Evolutionary conservation across 148 eudicot genomes (phyloP).

Genomic region (Persicaria maculosa): DNA sequence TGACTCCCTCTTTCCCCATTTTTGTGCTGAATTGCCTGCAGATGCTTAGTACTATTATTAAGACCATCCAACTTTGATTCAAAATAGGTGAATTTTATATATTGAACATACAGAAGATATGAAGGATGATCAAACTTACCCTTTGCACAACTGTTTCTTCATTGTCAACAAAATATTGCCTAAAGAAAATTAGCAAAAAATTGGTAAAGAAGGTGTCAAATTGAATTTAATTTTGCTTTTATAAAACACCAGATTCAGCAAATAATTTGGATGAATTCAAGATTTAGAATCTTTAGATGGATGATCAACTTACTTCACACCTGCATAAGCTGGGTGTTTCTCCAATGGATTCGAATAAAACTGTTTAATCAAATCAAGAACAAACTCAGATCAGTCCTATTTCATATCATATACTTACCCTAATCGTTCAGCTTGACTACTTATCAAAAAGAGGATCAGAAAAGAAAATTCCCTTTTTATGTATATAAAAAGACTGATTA

Average conservation of each 20-base stretch:
- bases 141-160: slow-evolving; percentile 75
- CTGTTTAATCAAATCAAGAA: slow-evolving; percentile 27
- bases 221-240: not conserved
- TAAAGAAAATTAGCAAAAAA: slow-evolving; percentile 14
- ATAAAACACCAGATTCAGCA: not conserved
- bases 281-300: not conserved
- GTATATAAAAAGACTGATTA: too few relatives aligned
- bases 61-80: not conserved
- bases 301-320: slow-evolving; percentile 47
- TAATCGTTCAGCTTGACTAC: not conserved
- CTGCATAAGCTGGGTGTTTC: slow-evolving; percentile 69
- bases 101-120: not conserved
- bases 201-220: not conserved
- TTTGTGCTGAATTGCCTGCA: slow-evolving; percentile 67
- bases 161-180: slow-evolving; percentile 76
- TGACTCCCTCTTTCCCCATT: slow-evolving; percentile 63
- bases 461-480: too few relatives aligned
- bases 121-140: slow-evolving; percentile 31
- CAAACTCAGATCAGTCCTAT: not conserved
- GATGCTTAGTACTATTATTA: not conserved
- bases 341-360: slow-evolving; percentile 67
- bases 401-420: not conserved
- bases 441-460: not conserved
- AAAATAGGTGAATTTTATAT: not conserved
- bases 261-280: not conserved